These are phyloP conservation scores for Ascochyta clinopodiicola DNA, from an alignment of 2,329 filamentous ascomycete genomes.

Conservation along the genomic window DNA sequence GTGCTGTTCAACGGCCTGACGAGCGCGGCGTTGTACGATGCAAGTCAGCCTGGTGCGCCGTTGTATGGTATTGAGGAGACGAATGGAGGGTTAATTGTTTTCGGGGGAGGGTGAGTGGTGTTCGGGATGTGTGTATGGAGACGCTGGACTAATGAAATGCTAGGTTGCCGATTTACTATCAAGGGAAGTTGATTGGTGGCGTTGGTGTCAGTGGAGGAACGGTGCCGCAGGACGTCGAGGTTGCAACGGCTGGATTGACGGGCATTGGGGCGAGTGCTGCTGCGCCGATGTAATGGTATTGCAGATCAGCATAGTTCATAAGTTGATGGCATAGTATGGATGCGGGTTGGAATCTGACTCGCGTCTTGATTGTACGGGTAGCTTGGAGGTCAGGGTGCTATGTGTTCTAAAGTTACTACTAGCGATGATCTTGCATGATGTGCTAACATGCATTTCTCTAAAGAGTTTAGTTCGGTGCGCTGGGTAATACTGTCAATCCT, in stretches of 20 bases:
- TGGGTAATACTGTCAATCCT: no score
- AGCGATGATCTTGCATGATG: no score
- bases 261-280: slow-evolving; percentile 12
- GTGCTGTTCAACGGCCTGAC: slow-evolving; percentile 37
- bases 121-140: background rate
- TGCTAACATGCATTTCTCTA: no score
- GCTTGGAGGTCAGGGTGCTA: no score
- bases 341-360: no score
- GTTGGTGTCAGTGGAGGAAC: slow-evolving; percentile 40
- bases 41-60: slow-evolving; percentile 25
- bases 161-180: slow-evolving; percentile 33
- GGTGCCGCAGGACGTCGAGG: slow-evolving; percentile 34
- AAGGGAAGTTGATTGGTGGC: slow-evolving; percentile 35
- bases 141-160: background rate
- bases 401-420: no score
- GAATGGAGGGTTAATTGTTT: slow-evolving; percentile 38
- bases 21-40: slow-evolving; percentile 20
- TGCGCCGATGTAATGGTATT: background rate
- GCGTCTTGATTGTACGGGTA: no score
- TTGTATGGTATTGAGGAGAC: slow-evolving; percentile 35
- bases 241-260: slow-evolving; percentile 19
- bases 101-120: slow-evolving; percentile 32
- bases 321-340: background rate
- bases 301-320: no score
- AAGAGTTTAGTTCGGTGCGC: no score